A percentile compares a stretch with the other conserved stretches of the same genome.
phyloP scores from a whole-genome alignment of 2,329 filamentous ascomycete genomes.

The Neobulgaria alba region DNA sequence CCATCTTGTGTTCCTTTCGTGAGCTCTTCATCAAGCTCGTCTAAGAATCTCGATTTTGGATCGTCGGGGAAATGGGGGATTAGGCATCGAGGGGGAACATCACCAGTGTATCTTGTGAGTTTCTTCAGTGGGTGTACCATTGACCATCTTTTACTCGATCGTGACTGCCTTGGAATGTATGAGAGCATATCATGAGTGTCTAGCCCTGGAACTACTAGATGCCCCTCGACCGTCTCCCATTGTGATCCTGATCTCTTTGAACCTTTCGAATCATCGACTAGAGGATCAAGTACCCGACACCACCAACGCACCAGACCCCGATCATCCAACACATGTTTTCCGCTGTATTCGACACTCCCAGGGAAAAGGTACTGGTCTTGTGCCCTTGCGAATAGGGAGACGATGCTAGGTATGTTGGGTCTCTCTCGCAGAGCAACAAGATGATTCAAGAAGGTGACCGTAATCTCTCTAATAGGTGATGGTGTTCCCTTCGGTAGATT shows the following conservation, averaged over 20 bases:
- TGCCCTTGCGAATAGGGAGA: constrained; percentile 86
- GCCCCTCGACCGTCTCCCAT: constrained; percentile 56
- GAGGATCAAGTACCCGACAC: constrained; percentile 76
- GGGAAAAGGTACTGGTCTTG: constrained; percentile 95
- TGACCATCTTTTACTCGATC: constrained; percentile 41
- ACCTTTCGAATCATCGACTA: constrained; percentile 36
- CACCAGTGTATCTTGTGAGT: constrained; percentile 53
- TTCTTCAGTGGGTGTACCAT: constrained; percentile 62
- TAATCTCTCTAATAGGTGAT: constrained; percentile 68
- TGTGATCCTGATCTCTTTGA: constrained; percentile 2
- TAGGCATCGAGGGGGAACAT: constrained; percentile 71
- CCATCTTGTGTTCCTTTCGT: constrained; percentile 48
- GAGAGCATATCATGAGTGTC: constrained; percentile 73
- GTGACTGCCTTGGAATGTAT: constrained; percentile 55
- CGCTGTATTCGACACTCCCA: constrained; percentile 72
- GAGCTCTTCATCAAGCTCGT: constrained; percentile 81
- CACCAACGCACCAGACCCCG: constrained; percentile 90
- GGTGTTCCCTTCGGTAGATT: constrained; percentile 51
- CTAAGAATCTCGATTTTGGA: constrained; percentile 81
- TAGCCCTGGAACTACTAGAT: constrained; percentile 79
- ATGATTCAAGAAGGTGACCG: constrained; percentile 66
- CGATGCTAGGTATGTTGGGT: constrained; percentile 57
- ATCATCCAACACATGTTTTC: constrained; percentile 89
- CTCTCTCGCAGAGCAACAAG: constrained; percentile 61
- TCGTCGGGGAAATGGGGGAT: constrained; percentile 92